A percentile compares a stretch with the other conserved stretches of the same genome.
Evolutionary conservation across 179 eudicot species (phyloP).

Genomic region (Vitellaria paradoxa): DNA sequence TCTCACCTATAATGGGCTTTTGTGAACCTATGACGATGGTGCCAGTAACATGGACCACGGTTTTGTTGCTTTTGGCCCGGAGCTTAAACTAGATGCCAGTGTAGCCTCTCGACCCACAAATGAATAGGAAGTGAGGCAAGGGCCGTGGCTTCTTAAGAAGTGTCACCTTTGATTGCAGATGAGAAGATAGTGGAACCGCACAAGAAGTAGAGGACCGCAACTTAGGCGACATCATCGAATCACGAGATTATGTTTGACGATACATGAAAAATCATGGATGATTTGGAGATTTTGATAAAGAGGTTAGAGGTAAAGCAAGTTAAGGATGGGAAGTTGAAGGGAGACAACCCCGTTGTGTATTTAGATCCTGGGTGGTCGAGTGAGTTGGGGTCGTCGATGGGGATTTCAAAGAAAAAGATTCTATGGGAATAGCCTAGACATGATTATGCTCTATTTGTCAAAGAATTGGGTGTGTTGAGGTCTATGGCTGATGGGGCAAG

Average conservation of each 20-base stretch:
- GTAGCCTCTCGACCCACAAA: no score
- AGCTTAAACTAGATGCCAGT: constrained; percentile 15
- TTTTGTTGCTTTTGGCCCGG: constrained; percentile 64
- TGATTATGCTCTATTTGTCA: constrained; percentile 66
- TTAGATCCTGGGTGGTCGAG: constrained; percentile 96
- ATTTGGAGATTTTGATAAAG: constrained; percentile 75
- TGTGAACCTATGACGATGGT: constrained; percentile 91
- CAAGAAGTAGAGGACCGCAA: constrained; percentile 64
- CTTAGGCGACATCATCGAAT: constrained; percentile 86
- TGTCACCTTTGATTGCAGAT: constrained; percentile 55
- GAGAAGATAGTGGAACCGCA: constrained; percentile 52
- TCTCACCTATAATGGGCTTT: constrained; percentile 68
- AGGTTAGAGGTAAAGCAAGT: constrained; percentile 63
- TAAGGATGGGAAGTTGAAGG: constrained; percentile 64
- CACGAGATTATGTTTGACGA: constrained; percentile 89
- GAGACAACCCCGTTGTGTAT: constrained; percentile 56
- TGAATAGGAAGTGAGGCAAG: no score
- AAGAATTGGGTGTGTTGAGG: constrained; percentile 76
- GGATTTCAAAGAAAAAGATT: constrained; percentile 59
- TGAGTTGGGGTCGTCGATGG: constrained; percentile 71
- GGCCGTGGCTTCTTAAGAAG: constrained; percentile 35
- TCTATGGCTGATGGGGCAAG: constrained; percentile 75
- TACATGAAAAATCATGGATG: constrained; percentile 89
- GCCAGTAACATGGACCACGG: constrained; percentile 98
- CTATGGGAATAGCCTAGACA: constrained; percentile 77